Percentiles rank a stretch among this genome's conserved stretches.
Conservation (phyloP, 2,329 filamentous ascomycete species). For the Didymella pomorum region DNA sequence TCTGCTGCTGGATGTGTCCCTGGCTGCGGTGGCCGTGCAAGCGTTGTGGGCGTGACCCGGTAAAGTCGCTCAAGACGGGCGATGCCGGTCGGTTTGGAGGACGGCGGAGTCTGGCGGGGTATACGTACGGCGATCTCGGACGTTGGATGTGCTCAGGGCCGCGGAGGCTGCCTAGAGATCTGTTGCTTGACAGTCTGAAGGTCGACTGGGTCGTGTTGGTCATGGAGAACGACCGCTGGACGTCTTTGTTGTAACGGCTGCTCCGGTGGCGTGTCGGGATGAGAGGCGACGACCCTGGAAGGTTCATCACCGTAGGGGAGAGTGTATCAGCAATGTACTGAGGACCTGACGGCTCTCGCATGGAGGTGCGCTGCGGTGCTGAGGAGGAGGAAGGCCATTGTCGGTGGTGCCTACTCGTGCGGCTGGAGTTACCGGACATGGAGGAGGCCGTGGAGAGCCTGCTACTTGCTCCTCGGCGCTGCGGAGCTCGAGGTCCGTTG, state of each 20-base stretch:
- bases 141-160: slow-evolving; percentile 49
- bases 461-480: slow-evolving; percentile 43
- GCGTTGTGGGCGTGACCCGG: slow-evolving; percentile 31
- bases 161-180: slow-evolving; percentile 56
- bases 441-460: slow-evolving; percentile 52
- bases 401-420: slow-evolving; percentile 46
- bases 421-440: slow-evolving; percentile 54
- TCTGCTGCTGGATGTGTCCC: slow-evolving; percentile 12
- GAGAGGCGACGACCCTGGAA: slow-evolving; percentile 42
- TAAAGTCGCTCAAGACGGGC: slow-evolving; percentile 54
- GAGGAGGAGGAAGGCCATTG: slow-evolving; percentile 53
- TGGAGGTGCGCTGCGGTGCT: slow-evolving; percentile 50
- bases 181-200: slow-evolving; percentile 51
- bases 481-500: slow-evolving; percentile 46
- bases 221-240: slow-evolving; percentile 55
- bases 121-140: slow-evolving; percentile 52
- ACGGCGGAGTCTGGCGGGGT: slow-evolving; percentile 54
- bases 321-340: slow-evolving; percentile 51
- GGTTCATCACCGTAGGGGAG: slow-evolving; percentile 45
- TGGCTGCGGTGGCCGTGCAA: slow-evolving; percentile 26
- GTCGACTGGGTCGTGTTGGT: slow-evolving; percentile 43
- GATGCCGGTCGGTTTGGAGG: slow-evolving; percentile 54
- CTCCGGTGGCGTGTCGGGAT: slow-evolving; percentile 24
- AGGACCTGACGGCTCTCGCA: slow-evolving; percentile 54
- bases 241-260: slow-evolving; percentile 41